phyloP scores from a whole-genome alignment of 495 filamentous ascomycete species.

The Podospora appendiculata region DNA sequence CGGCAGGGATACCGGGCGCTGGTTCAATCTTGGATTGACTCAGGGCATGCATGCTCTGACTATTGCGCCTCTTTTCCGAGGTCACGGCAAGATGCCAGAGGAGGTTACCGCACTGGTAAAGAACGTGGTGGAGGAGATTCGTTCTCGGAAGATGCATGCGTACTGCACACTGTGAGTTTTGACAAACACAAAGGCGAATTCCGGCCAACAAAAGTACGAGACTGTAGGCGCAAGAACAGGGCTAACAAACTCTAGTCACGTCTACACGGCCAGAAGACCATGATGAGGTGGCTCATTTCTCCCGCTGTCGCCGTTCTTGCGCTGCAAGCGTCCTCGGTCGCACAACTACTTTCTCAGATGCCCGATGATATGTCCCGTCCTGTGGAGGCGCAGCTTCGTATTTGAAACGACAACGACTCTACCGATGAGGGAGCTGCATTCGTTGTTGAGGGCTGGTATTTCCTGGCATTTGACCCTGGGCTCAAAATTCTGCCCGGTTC shows the following conservation, averaged over 20 bases:
- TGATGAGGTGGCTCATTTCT: slow-evolving; percentile 6
- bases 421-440: not conserved
- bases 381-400: too few relatives aligned
- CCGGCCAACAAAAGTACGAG: not conserved
- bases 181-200: not conserved
- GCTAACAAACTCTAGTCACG: slow-evolving; percentile 17
- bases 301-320: not conserved
- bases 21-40: slow-evolving; percentile 75
- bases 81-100: slow-evolving; percentile 54
- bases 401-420: not conserved
- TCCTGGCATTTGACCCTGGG: not conserved
- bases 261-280: slow-evolving; percentile 22
- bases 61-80: slow-evolving; percentile 65
- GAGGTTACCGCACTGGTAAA: slow-evolving; percentile 55
- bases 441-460: not conserved
- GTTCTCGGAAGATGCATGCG: slow-evolving; percentile 56
- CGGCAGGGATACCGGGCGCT: slow-evolving; percentile 63
- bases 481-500: too few relatives aligned
- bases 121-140: slow-evolving; percentile 63
- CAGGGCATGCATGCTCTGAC: slow-evolving; percentile 67
- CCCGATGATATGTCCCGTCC: too few relatives aligned
- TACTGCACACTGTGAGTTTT: slow-evolving; percentile 62
- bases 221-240: not conserved
- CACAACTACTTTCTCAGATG: too few relatives aligned
- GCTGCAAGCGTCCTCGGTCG: not conserved